Percentiles rank a stretch among this genome's conserved stretches.
phyloP scores from a whole-genome alignment of 2,329 filamentous ascomycete species.

The Penicillium fuscoglaucum region DNA sequence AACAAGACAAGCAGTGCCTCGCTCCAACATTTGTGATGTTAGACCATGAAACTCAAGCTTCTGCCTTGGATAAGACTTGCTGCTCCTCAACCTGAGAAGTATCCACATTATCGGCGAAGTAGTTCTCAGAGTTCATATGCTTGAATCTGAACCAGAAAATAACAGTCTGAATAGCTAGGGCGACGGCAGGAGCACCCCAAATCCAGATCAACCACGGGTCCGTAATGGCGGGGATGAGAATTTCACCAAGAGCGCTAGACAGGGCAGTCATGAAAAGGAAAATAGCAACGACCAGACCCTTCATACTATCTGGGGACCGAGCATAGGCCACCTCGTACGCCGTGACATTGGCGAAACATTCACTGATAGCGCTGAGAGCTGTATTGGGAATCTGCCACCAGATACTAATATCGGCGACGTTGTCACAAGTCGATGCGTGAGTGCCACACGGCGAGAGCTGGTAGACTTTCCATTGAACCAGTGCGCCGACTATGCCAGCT shows the following conservation, averaged over 20 bases:
- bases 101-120: not conserved
- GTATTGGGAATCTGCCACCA: conserved; percentile 47
- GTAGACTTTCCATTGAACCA: conserved; percentile 40
- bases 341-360: conserved; percentile 47
- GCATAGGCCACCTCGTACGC: conserved; percentile 50
- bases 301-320: conserved; percentile 46
- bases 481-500: not conserved
- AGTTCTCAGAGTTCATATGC: not conserved
- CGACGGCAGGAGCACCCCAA: conserved; percentile 53
- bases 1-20: not conserved
- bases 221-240: conserved; percentile 45
- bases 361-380: conserved; percentile 41
- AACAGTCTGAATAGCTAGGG: conserved; percentile 49
- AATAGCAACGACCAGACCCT: conserved; percentile 45
- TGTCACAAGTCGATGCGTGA: conserved; percentile 41
- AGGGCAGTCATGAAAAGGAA: conserved; percentile 46
- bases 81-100: not conserved
- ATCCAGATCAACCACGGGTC: conserved; percentile 53
- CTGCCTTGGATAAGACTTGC: not conserved
- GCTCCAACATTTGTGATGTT: not conserved
- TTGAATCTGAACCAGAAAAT: conserved; percentile 53
- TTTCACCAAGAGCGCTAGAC: conserved; percentile 44
- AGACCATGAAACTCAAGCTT: not conserved
- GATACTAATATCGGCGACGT: conserved; percentile 43
- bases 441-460: conserved; percentile 47